phyloP scores from a whole-genome alignment of 805 yeast species.

The Nakazawaea anatomiae region DNA sequence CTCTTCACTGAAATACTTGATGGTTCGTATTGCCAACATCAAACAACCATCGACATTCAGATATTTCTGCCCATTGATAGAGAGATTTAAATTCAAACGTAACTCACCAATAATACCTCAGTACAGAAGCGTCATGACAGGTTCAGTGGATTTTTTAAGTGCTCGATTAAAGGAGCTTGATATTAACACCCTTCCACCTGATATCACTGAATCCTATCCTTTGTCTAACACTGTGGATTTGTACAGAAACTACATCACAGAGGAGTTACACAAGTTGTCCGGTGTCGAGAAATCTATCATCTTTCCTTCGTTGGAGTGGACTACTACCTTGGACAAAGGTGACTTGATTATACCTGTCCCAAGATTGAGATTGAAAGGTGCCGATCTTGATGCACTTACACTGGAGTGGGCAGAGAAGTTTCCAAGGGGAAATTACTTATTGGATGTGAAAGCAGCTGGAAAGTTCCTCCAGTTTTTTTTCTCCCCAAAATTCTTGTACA shows the following conservation, averaged over 20 bases:
- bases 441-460: constrained; percentile 76
- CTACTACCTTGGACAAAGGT: constrained; percentile 82
- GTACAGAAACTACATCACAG: constrained; percentile 83
- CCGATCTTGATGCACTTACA: constrained; percentile 70
- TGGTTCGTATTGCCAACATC: background rate
- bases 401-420: constrained; percentile 73
- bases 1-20: background rate
- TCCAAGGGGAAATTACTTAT: constrained; percentile 64
- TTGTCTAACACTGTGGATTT: constrained; percentile 78
- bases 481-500: constrained; percentile 57
- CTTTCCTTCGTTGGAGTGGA: constrained; percentile 83
- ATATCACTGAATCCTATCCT: constrained; percentile 60
- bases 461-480: constrained; percentile 89
- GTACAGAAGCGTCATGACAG: constrained; percentile 16
- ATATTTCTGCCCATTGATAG: background rate
- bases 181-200: constrained; percentile 31
- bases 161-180: constrained; percentile 19
- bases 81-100: background rate
- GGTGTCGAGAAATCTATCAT: constrained; percentile 66
- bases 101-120: background rate
- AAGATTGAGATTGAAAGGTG: constrained; percentile 77
- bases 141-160: constrained; percentile 19
- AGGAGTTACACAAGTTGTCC: constrained; percentile 66
- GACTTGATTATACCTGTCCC: constrained; percentile 92
- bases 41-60: background rate